These are phyloP conservation scores for Boechera stricta DNA, from an alignment of 345 rosid species.

Conservation along the genomic window DNA sequence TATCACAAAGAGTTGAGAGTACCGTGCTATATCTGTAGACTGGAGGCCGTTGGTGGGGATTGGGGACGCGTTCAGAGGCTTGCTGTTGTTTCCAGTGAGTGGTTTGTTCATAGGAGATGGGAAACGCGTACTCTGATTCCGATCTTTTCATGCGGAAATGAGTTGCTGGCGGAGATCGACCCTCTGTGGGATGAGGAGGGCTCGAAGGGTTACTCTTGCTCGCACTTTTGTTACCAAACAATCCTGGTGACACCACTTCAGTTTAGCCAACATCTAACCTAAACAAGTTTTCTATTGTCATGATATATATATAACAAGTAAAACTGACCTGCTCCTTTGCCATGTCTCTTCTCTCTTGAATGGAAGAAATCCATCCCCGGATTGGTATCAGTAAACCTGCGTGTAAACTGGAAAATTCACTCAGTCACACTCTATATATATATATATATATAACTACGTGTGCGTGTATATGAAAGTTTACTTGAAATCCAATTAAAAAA, in stretches of 20 bases:
- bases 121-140: slow-evolving; percentile 36
- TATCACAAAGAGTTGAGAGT: background rate
- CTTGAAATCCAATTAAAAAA: background rate
- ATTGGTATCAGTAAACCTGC: background rate
- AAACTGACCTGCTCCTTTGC: slow-evolving; percentile 39
- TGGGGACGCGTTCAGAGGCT: slow-evolving; percentile 42
- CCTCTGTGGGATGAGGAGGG: slow-evolving; percentile 36
- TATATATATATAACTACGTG: too few species aligned
- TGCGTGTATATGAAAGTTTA: background rate
- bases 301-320: background rate
- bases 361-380: slow-evolving; percentile 40
- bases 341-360: slow-evolving; percentile 32
- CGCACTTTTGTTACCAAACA: slow-evolving; percentile 29
- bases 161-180: slow-evolving; percentile 6
- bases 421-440: background rate
- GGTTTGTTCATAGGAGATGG: slow-evolving; percentile 36
- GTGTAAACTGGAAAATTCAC: background rate
- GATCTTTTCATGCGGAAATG: slow-evolving; percentile 33
- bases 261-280: background rate
- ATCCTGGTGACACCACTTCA: slow-evolving; percentile 26
- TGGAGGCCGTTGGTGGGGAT: slow-evolving; percentile 41
- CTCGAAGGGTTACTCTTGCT: slow-evolving; percentile 45
- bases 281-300: too few species aligned
- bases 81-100: slow-evolving; percentile 42
- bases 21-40: slow-evolving; percentile 42